These are phyloP conservation scores for Candida nonsorbophila DNA, from an alignment of 805 yeast species.

Conservation along the genomic window DNA sequence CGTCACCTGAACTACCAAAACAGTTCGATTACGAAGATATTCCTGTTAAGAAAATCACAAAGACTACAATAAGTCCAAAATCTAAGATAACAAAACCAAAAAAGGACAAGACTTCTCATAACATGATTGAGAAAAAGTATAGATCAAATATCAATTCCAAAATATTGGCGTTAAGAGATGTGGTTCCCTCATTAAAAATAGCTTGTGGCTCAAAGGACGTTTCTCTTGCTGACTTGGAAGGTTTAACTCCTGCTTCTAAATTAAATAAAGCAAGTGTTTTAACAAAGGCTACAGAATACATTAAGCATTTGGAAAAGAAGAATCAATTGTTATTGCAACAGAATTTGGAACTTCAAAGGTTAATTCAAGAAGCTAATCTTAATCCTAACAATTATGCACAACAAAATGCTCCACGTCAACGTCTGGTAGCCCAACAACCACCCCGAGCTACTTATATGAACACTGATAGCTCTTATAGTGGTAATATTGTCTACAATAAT, in stretches of 20 bases:
- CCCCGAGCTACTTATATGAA: constrained; percentile 12
- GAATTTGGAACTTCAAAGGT: constrained; percentile 35
- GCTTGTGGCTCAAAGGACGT: constrained; percentile 44
- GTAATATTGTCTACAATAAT: constrained; percentile 3
- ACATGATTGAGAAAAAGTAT: constrained; percentile 77
- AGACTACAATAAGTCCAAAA: constrained; percentile 1
- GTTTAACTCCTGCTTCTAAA: constrained; percentile 70
- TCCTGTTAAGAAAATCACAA: too few species aligned
- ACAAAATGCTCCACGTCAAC: constrained; percentile 9
- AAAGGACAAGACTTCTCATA: constrained; percentile 64
- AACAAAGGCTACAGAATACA: constrained; percentile 73
- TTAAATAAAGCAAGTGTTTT: constrained; percentile 73
- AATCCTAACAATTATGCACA: constrained; percentile 6
- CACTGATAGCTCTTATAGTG: constrained; percentile 4
- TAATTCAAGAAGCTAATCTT: constrained; percentile 29
- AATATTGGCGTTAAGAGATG: constrained; percentile 63
- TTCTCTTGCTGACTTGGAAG: constrained; percentile 51
- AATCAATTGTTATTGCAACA: constrained; percentile 46
- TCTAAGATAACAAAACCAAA: constrained; percentile 39
- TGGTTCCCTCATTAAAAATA: constrained; percentile 72
- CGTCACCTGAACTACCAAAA: constrained; percentile 12
- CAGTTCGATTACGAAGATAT: not conserved
- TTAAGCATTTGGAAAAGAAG: constrained; percentile 63
- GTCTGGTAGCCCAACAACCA: constrained; percentile 6
- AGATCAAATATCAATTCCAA: constrained; percentile 72